phyloP scores from a whole-genome alignment of 805 yeast species.

The Myxozyma geophila region DNA sequence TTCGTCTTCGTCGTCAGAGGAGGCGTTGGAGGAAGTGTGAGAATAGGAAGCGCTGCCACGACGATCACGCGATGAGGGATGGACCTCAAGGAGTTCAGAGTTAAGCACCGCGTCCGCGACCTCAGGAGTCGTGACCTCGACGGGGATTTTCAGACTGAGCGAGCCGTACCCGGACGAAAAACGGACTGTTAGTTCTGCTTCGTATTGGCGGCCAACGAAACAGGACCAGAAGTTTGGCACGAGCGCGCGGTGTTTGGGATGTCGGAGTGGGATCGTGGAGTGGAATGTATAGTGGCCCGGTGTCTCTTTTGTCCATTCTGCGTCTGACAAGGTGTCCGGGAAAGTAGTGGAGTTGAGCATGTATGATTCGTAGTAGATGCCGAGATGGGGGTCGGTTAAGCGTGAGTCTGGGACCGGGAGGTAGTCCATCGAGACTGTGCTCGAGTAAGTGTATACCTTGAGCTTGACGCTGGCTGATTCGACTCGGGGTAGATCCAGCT shows the following conservation, averaged over 20 bases:
- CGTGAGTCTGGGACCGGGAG: constrained; percentile 28
- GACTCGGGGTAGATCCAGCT: constrained; percentile 12
- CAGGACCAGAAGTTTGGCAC: constrained; percentile 33
- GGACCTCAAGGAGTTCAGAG: not conserved
- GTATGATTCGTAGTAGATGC: constrained; percentile 18
- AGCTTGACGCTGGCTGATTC: constrained; percentile 24
- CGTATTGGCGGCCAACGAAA: constrained; percentile 30
- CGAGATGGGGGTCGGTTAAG: constrained; percentile 19
- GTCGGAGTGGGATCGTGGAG: constrained; percentile 11
- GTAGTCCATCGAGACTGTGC: constrained; percentile 17
- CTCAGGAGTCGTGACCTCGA: constrained; percentile 24
- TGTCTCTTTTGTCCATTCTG: constrained; percentile 20
- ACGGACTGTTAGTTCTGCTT: constrained; percentile 22
- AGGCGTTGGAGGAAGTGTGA: not conserved
- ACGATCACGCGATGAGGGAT: not conserved
- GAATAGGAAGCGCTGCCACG: too few relatives aligned
- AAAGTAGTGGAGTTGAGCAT: constrained; percentile 11
- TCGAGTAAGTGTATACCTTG: constrained; percentile 20
- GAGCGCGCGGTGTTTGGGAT: constrained; percentile 14
- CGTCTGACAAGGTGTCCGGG: not conserved
- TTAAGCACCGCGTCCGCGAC: constrained; percentile 21
- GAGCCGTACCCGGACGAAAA: constrained; percentile 13
- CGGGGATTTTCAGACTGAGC: constrained; percentile 16
- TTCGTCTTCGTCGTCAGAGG: not conserved
- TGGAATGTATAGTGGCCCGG: constrained; percentile 10